Evolutionary conservation across 2,329 filamentous ascomycete genomes (phyloP).

Genomic region (Scleromitrula shiraiana): DNA sequence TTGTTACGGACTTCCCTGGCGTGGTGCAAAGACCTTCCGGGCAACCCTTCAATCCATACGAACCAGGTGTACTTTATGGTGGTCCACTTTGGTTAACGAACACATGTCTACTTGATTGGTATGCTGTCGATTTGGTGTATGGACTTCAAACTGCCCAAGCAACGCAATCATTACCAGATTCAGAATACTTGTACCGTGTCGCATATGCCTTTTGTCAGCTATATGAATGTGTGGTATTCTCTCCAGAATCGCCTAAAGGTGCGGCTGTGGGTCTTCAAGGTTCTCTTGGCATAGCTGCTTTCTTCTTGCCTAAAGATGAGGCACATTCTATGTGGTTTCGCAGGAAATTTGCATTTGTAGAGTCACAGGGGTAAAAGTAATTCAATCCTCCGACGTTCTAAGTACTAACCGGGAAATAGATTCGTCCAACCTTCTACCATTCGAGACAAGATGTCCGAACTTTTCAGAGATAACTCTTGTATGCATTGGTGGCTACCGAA

Average conservation of each 20-base stretch:
- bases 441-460: slow-evolving; percentile 64
- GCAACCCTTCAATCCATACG: slow-evolving; percentile 65
- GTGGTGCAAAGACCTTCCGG: slow-evolving; percentile 18
- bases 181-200: slow-evolving; percentile 47
- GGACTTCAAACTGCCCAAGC: slow-evolving; percentile 60
- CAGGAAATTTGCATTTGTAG: slow-evolving; percentile 68
- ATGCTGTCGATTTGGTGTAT: slow-evolving; percentile 73
- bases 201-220: slow-evolving; percentile 68
- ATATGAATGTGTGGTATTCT: slow-evolving; percentile 70
- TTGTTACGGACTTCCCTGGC: slow-evolving; percentile 56
- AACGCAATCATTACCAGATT: slow-evolving; percentile 37
- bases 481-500: slow-evolving; percentile 86
- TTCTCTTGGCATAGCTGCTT: slow-evolving; percentile 63
- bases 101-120: slow-evolving; percentile 66
- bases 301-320: slow-evolving; percentile 72
- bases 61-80: slow-evolving; percentile 61
- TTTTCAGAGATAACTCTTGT: slow-evolving; percentile 65
- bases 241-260: slow-evolving; percentile 62
- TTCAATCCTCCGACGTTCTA: neutral
- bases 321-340: slow-evolving; percentile 73
- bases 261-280: slow-evolving; percentile 67
- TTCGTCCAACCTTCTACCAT: slow-evolving; percentile 75
- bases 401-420: slow-evolving; percentile 38
- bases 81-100: slow-evolving; percentile 68
- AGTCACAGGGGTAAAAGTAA: slow-evolving; percentile 59